These are phyloP conservation scores for Lichina pygmaea DNA, from an alignment of 495 filamentous ascomycete genomes.

Conservation along the genomic window DNA sequence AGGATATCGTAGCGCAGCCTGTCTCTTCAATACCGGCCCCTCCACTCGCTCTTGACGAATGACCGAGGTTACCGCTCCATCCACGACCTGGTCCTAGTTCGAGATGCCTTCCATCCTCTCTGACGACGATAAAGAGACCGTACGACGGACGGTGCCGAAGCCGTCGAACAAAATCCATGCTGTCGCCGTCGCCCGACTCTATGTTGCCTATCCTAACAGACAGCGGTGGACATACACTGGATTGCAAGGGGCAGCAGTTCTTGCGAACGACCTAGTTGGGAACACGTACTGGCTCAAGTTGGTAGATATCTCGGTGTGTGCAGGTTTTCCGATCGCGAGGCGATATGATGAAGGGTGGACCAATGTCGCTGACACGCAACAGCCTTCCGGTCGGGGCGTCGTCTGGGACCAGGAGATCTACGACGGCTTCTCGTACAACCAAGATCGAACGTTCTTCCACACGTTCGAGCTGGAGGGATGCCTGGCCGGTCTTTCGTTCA, in stretches of 20 bases:
- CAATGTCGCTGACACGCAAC: background rate
- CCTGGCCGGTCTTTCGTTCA: constrained; percentile 69
- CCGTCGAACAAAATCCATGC: constrained; percentile 85
- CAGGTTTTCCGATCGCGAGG: background rate
- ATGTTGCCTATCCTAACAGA: constrained; percentile 70
- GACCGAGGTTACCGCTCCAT: background rate
- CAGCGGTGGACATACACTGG: constrained; percentile 86
- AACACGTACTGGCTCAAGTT: constrained; percentile 93
- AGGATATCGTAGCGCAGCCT: background rate
- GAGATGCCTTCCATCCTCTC: constrained; percentile 69
- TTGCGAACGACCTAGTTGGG: constrained; percentile 82
- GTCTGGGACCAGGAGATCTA: constrained; percentile 98
- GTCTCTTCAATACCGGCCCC: background rate
- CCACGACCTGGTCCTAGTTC: constrained; percentile 2
- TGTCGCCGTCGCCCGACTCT: constrained; percentile 78
- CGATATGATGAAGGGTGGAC: background rate
- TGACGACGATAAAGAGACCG: constrained; percentile 77
- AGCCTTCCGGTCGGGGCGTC: constrained; percentile 64
- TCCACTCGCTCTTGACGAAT: background rate
- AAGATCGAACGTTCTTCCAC: constrained; percentile 91
- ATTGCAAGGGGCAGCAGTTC: constrained; percentile 73
- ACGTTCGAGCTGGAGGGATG: constrained; percentile 87
- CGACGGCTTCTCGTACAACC: constrained; percentile 79
- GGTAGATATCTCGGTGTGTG: constrained; percentile 77
- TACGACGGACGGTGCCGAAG: constrained; percentile 77